Percentiles rank a stretch among this genome's conserved stretches.
These are phyloP conservation scores for Stachybotrys echinatus DNA, from an alignment of 2,329 filamentous ascomycete genomes.

Conservation along the genomic window DNA sequence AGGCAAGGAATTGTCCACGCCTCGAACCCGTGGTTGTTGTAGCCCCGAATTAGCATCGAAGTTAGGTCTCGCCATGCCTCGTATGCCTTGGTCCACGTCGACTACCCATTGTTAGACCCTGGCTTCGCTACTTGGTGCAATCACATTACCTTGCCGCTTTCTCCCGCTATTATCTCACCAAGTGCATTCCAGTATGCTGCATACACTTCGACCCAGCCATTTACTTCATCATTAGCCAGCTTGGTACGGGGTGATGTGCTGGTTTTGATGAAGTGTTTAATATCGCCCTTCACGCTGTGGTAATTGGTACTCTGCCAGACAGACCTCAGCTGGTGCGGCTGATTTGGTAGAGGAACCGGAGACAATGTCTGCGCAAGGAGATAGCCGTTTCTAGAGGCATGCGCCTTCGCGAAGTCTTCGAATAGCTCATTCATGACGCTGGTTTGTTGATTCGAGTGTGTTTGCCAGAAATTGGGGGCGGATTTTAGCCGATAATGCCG, in stretches of 20 bases:
- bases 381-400: conserved; percentile 62
- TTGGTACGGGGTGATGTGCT: conserved; percentile 47
- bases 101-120: conserved; percentile 15
- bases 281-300: conserved; percentile 59
- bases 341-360: conserved; percentile 58
- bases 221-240: conserved; percentile 61
- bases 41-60: conserved; percentile 72
- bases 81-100: conserved; percentile 80
- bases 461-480: no score
- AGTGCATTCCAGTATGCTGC: conserved; percentile 77
- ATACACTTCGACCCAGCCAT: conserved; percentile 86
- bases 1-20: conserved; percentile 92
- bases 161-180: conserved; percentile 61
- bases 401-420: conserved; percentile 65
- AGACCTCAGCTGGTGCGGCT: conserved; percentile 61
- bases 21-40: conserved; percentile 69
- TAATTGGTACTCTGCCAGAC: conserved; percentile 69
- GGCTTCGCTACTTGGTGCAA: neutral
- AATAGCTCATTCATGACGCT: conserved; percentile 66
- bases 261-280: conserved; percentile 67
- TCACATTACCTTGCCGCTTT: conserved; percentile 28
- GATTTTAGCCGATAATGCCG: no score
- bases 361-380: conserved; percentile 69
- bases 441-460: neutral
- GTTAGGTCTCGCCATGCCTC: conserved; percentile 84